These are phyloP conservation scores for Tillandsia fasciculata DNA, from an alignment of 176 grass and related monocot species.

Conservation along the genomic window DNA sequence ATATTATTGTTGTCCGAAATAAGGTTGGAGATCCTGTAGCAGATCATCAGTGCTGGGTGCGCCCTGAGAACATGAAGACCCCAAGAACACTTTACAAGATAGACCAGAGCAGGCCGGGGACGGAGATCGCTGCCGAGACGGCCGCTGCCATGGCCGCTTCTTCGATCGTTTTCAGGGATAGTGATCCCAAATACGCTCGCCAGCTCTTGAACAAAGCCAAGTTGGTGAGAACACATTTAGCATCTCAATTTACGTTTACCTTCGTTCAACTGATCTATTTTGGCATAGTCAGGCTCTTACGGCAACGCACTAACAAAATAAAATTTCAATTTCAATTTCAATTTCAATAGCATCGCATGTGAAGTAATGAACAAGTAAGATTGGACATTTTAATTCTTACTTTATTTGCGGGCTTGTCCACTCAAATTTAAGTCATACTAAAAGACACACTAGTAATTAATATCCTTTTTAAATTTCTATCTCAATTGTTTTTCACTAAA, in stretches of 20 bases:
- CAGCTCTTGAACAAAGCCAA: conserved; percentile 88
- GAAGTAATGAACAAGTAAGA: no score
- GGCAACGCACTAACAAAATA: no score
- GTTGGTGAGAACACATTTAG: conserved; percentile 29
- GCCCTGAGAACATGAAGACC: conserved; percentile 86
- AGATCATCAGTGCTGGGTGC: conserved; percentile 85
- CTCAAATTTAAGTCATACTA: no score
- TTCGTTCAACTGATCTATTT: neutral
- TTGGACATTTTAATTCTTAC: no score
- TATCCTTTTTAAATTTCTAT: no score
- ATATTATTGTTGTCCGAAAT: neutral
- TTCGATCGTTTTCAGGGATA: conserved; percentile 51
- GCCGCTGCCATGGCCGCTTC: conserved; percentile 75
- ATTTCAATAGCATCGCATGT: no score
- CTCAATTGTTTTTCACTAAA: no score
- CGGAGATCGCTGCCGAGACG: conserved; percentile 90
- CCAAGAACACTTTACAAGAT: conserved; percentile 88
- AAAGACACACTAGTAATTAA: no score
- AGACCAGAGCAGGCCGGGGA: conserved; percentile 45
- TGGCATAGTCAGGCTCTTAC: no score
- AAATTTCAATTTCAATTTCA: no score
- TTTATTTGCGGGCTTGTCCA: no score
- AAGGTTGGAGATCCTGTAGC: conserved; percentile 68
- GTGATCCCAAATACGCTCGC: conserved; percentile 44
- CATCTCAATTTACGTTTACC: neutral